These are phyloP conservation scores for Hymenochaete sp. DNA, from an alignment of 1,284 basidiomycete species.

Conservation along the genomic window DNA sequence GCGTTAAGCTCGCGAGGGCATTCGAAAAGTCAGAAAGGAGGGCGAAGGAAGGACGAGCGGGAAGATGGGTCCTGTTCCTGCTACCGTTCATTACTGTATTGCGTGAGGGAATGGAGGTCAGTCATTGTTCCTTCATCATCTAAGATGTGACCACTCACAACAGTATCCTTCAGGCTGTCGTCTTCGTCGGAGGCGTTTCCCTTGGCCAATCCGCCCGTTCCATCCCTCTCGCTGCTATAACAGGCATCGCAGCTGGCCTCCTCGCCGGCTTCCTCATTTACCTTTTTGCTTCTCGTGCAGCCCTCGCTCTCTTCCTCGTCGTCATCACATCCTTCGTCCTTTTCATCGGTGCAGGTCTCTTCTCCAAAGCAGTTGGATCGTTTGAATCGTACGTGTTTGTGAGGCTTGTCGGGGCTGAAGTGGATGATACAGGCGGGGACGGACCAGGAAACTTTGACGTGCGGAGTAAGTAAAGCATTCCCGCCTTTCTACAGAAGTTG, in stretches of 20 bases:
- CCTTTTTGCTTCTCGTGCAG: constrained; percentile 62
- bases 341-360: constrained; percentile 86
- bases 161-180: too few relatives aligned
- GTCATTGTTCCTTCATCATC: too few relatives aligned
- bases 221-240: constrained; percentile 84
- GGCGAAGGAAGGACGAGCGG: constrained; percentile 42
- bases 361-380: constrained; percentile 61
- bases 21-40: constrained; percentile 50
- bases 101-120: constrained; percentile 88
- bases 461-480: too few relatives aligned
- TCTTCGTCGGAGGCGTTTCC: constrained; percentile 90
- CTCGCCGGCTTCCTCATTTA: constrained; percentile 65
- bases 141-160: too few relatives aligned
- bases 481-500: too few relatives aligned
- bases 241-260: constrained; percentile 71
- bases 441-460: constrained; percentile 80
- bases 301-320: constrained; percentile 75
- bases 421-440: constrained; percentile 68
- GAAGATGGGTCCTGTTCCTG: constrained; percentile 82
- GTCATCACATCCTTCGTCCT: constrained; percentile 84
- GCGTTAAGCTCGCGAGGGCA: constrained; percentile 73
- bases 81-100: constrained; percentile 86
- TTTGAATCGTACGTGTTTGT: constrained; percentile 66
- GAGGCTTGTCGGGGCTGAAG: constrained; percentile 61
- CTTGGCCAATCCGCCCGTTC: constrained; percentile 72